phyloP scores from a whole-genome alignment of 352 stramenopile species.

The Pythium graminicola region DNA sequence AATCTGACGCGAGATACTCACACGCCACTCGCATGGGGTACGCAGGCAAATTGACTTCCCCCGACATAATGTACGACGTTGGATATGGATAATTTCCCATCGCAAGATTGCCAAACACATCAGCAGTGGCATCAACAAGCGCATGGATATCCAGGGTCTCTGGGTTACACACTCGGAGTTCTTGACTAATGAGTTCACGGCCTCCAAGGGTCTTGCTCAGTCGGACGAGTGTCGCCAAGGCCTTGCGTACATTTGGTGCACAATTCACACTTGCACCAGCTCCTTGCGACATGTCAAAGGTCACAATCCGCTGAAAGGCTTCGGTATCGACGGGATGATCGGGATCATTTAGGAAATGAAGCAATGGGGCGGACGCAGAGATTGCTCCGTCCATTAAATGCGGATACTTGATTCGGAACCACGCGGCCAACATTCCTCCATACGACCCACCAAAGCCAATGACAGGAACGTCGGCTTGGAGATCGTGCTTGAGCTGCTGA shows the following conservation, averaged over 20 bases:
- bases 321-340: constrained; percentile 61
- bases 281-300: constrained; percentile 44
- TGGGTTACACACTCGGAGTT: constrained; percentile 49
- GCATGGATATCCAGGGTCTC: constrained; percentile 47
- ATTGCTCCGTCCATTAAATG: constrained; percentile 85
- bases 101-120: constrained; percentile 88
- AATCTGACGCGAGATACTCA: constrained; percentile 45
- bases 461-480: constrained; percentile 55
- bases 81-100: constrained; percentile 97
- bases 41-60: constrained; percentile 72
- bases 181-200: constrained; percentile 31
- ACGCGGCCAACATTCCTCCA: constrained; percentile 91
- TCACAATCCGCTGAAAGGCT: background rate
- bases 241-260: constrained; percentile 61
- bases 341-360: too few relatives aligned
- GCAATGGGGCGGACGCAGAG: constrained; percentile 86
- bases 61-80: constrained; percentile 92
- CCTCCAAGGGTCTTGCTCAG: constrained; percentile 43
- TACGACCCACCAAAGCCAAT: constrained; percentile 92
- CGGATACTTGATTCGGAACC: constrained; percentile 92
- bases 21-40: constrained; percentile 89
- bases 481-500: constrained; percentile 38
- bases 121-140: constrained; percentile 46
- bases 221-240: constrained; percentile 49
- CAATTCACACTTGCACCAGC: constrained; percentile 67